Evolutionary conservation across 2,329 filamentous ascomycete species (phyloP).

Genomic region (Magnaporthiopsis rhizophila): DNA sequence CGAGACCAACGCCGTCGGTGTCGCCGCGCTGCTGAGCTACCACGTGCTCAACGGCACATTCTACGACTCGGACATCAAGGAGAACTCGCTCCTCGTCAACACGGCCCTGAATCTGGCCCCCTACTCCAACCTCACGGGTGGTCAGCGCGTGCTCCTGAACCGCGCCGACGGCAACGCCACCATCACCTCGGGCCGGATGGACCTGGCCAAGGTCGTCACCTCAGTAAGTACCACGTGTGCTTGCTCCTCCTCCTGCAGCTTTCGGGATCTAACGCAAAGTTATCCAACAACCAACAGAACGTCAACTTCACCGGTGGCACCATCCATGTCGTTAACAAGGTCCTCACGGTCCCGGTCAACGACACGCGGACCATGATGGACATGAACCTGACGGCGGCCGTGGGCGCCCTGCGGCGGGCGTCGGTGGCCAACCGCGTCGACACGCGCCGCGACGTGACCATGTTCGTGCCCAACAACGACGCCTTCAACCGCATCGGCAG

Average conservation of each 20-base stretch:
- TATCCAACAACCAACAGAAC: slow-evolving; percentile 25
- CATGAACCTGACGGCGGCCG: slow-evolving; percentile 35
- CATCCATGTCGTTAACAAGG: slow-evolving; percentile 43
- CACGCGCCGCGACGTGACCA: slow-evolving; percentile 41
- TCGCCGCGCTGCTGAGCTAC: slow-evolving; percentile 43
- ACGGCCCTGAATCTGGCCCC: slow-evolving; percentile 39
- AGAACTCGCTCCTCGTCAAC: slow-evolving; percentile 25
- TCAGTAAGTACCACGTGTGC: slow-evolving; percentile 29
- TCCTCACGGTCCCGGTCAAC: slow-evolving; percentile 37
- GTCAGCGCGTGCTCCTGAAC: slow-evolving; percentile 46
- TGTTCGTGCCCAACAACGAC: slow-evolving; percentile 55
- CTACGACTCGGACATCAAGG: slow-evolving; percentile 19
- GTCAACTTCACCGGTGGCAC: slow-evolving; percentile 46
- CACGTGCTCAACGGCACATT: slow-evolving; percentile 49
- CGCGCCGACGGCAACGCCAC: slow-evolving; percentile 31
- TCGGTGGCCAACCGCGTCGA: slow-evolving; percentile 34
- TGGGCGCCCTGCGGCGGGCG: slow-evolving; percentile 36
- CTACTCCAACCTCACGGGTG: slow-evolving; percentile 51
- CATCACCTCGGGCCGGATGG: slow-evolving; percentile 44
- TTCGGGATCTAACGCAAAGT: background rate
- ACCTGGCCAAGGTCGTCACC: slow-evolving; percentile 37
- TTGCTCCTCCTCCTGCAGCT: background rate
- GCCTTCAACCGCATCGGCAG: slow-evolving; percentile 52
- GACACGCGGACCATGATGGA: slow-evolving; percentile 31
- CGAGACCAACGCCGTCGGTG: slow-evolving; percentile 15